Evolutionary conservation across 805 yeast genomes (phyloP).

Genomic region (Torulaspora maleeae): DNA sequence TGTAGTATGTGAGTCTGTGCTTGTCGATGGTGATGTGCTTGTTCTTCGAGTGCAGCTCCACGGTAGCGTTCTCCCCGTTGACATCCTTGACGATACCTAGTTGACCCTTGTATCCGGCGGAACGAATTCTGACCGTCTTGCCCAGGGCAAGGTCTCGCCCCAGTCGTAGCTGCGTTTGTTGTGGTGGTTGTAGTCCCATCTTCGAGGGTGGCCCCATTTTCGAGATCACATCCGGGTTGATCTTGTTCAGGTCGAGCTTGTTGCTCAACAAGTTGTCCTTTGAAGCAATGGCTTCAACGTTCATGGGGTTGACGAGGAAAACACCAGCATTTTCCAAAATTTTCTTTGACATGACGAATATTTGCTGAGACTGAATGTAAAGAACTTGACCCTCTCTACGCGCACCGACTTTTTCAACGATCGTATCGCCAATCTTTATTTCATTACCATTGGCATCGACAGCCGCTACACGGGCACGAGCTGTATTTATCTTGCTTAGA

Average conservation of each 20-base stretch:
- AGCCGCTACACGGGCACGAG: constrained; percentile 75
- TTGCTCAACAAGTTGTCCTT: constrained; percentile 56
- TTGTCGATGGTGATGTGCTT: constrained; percentile 84
- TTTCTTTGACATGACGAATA: constrained; percentile 77
- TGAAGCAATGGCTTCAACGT: constrained; percentile 78
- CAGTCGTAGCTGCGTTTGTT: constrained; percentile 49
- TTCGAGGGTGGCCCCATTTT: constrained; percentile 51
- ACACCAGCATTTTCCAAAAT: constrained; percentile 85
- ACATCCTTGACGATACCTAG: constrained; percentile 92
- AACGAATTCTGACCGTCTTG: constrained; percentile 79
- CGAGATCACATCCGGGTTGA: constrained; percentile 66
- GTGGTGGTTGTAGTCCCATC: constrained; percentile 43
- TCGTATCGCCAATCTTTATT: constrained; percentile 85
- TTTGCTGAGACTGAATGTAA: constrained; percentile 74
- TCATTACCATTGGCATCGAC: constrained; percentile 84
- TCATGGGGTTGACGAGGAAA: constrained; percentile 70
- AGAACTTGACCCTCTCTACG: constrained; percentile 83
- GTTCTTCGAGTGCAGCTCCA: constrained; percentile 88
- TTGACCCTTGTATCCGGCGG: constrained; percentile 91
- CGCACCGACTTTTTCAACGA: constrained; percentile 79
- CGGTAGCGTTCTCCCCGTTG: constrained; percentile 84
- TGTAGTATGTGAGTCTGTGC: constrained; percentile 66
- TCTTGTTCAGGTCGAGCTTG: constrained; percentile 66
- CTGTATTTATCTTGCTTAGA: constrained; percentile 64
- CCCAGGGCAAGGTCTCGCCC: constrained; percentile 82